Base-by-base conservation (phyloP, 2,329 filamentous ascomycete genomes). In the Pseudogymnoascus destructans region DNA sequence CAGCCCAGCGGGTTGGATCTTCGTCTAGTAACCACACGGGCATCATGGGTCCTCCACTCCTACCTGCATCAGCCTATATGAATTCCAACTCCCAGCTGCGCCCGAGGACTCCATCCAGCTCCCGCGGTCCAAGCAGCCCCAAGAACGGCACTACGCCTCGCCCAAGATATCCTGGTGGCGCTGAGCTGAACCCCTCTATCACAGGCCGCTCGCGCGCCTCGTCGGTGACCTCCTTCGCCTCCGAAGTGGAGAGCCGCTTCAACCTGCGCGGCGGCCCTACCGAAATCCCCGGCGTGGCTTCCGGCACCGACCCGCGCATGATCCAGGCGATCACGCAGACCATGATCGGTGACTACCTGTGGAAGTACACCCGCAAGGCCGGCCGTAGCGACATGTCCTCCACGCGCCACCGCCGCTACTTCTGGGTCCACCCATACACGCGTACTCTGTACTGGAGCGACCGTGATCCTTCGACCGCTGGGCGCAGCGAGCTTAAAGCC, bases 351-450 rank as follows among this genome's bases (percentile, higher is more conserved):
- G 93, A 98, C 71, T 97, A 92, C 71, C 77, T 98, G 38, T 98
- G 93, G 93, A 98, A 98, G 71, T 98, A 98, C 73, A 98, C 93
- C 0, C 86, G 93, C 66, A 95, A 93, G 74, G 79, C 91, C 60
- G 91, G 90, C n/a, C 85, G 92, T 21, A 87, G 84, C 58, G 87
- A 90, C 62, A 83, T 95, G 73, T 97, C 91, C 0, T 86, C 85
- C 65, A 95, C 91, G 59, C 82, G 93, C 57, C 93, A 98, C 72
- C 83, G 89, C 61, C 85, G 93, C 30, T 98, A 96, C 77, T 98
- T 98, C 79, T 98, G 93, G 93, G 89, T 98, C 19, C 93, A 98
- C 69, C 93, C 93, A 0, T 98, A 97, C 72, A 98, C 92, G 2
- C 82, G 91, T 55, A 96, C 92, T 4, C 73, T 98, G 65, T 97